Percentiles rank a stretch among this genome's conserved stretches.
phyloP scores from a whole-genome alignment of 2,329 filamentous ascomycete genomes.

The Xylariaceae sp. region DNA sequence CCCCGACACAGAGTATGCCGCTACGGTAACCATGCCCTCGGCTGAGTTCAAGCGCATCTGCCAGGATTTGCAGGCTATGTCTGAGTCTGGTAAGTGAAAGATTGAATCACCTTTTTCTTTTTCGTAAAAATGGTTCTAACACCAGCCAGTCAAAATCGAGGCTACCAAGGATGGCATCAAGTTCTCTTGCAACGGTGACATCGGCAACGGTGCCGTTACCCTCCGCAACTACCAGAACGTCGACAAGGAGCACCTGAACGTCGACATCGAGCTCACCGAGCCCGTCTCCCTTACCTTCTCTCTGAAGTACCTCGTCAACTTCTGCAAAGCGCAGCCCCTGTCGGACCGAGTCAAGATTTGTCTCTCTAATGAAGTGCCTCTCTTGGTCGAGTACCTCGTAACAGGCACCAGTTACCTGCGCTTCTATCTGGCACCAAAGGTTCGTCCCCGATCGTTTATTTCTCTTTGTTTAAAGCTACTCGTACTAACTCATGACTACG shows the following conservation, averaged over 20 bases:
- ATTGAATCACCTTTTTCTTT: not conserved
- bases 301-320: conserved; percentile 98
- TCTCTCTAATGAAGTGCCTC: conserved; percentile 91
- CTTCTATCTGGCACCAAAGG: conserved; percentile 98
- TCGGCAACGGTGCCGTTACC: conserved; percentile 90
- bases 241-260: conserved; percentile 80
- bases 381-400: conserved; percentile 87
- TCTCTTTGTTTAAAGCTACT: not conserved
- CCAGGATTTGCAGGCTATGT: conserved; percentile 83
- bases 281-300: conserved; percentile 95
- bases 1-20: conserved; percentile 96
- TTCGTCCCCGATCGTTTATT: conserved; percentile 38
- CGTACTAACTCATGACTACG: conserved; percentile 32
- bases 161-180: conserved; percentile 96
- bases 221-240: conserved; percentile 83
- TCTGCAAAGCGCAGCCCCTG: conserved; percentile 93
- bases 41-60: conserved; percentile 92
- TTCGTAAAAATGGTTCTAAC: not conserved
- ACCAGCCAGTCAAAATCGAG: conserved; percentile 74
- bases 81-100: conserved; percentile 75
- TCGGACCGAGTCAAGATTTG: conserved; percentile 82
- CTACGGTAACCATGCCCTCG: conserved; percentile 83
- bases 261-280: conserved; percentile 86
- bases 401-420: conserved; percentile 80
- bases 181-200: conserved; percentile 89